A percentile compares a stretch with the other conserved stretches of the same genome.
Conservation (phyloP, 2,329 filamentous ascomycete species). For the Elsinoe australis region DNA sequence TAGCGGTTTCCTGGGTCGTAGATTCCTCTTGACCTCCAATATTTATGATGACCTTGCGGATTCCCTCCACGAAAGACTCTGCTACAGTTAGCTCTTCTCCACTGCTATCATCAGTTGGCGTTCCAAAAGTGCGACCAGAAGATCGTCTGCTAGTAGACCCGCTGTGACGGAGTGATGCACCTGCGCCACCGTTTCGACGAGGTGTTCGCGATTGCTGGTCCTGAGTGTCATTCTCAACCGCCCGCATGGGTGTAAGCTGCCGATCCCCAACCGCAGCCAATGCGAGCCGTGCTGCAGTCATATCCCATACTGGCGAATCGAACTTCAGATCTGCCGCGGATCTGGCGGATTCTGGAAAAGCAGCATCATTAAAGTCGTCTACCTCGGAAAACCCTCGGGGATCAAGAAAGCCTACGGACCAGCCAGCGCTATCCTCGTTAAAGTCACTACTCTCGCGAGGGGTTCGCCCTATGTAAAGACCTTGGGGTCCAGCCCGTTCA, state of each 20-base stretch:
- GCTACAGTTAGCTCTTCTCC: background rate
- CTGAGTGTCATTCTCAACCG: too few relatives aligned
- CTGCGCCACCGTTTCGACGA: background rate
- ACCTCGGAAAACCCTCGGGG: slow-evolving; percentile 28
- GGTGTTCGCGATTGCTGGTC: background rate
- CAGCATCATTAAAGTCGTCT: slow-evolving; percentile 15
- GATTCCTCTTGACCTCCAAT: background rate
- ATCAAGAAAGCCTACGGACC: slow-evolving; percentile 34
- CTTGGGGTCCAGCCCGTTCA: slow-evolving; percentile 3
- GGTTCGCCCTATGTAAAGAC: slow-evolving; percentile 6
- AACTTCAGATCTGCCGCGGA: background rate
- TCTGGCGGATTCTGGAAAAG: slow-evolving; percentile 2
- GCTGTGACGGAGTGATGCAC: too few relatives aligned
- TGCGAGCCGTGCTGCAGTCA: slow-evolving; percentile 12
- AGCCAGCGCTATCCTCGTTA: slow-evolving; percentile 30
- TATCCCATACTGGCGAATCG: slow-evolving; percentile 4
- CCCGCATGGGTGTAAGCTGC: background rate
- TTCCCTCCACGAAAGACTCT: slow-evolving; percentile 5
- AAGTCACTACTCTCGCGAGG: slow-evolving; percentile 19
- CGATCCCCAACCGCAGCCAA: background rate
- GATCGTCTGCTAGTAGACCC: background rate
- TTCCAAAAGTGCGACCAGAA: background rate
- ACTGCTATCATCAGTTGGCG: background rate
- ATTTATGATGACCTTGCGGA: background rate
- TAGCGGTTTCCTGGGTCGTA: background rate